phyloP scores from a whole-genome alignment of 2,329 filamentous ascomycete genomes.

The Aspergillus fumigatus region DNA sequence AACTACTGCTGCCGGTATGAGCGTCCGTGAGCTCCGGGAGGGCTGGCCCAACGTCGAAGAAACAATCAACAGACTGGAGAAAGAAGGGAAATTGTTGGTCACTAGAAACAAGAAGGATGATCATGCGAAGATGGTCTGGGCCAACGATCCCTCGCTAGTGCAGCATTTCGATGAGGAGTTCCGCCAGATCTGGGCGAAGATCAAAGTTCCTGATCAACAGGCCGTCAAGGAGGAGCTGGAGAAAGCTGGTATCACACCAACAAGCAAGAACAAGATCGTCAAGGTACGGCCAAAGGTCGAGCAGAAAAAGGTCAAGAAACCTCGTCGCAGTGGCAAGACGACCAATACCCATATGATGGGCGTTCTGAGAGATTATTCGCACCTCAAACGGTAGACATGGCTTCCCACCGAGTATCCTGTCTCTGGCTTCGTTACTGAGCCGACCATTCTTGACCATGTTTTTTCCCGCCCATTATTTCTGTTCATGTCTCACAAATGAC shows the following conservation, averaged over 20 bases:
- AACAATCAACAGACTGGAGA: conserved; percentile 72
- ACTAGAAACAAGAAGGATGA: conserved; percentile 91
- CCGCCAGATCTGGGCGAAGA: conserved; percentile 74
- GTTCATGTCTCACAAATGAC: neutral
- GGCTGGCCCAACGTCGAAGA: conserved; percentile 85
- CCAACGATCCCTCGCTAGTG: conserved; percentile 74
- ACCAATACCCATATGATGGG: conserved; percentile 85
- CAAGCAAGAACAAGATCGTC: conserved; percentile 70
- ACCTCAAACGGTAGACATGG: conserved; percentile 35
- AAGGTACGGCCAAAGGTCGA: conserved; percentile 52
- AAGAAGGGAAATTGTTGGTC: conserved; percentile 73
- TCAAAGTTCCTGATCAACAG: conserved; percentile 68
- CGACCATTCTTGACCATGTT: neutral
- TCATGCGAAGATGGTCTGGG: conserved; percentile 79
- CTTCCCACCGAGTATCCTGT: neutral
- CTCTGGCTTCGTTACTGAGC: neutral
- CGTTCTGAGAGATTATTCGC: conserved; percentile 69
- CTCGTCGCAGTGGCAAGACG: conserved; percentile 69
- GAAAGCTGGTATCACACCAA: conserved; percentile 75
- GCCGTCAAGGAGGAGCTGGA: conserved; percentile 74
- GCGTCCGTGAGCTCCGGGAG: conserved; percentile 88
- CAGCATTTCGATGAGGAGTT: conserved; percentile 79
- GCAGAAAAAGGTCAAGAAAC: conserved; percentile 71
- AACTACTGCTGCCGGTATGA: conserved; percentile 72
- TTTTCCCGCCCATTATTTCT: neutral